Percentiles rank a stretch among this genome's conserved stretches.
These are phyloP conservation scores for Xerocomus cyaneibrunnescens DNA, from an alignment of 1,284 basidiomycete genomes.

Conservation along the genomic window DNA sequence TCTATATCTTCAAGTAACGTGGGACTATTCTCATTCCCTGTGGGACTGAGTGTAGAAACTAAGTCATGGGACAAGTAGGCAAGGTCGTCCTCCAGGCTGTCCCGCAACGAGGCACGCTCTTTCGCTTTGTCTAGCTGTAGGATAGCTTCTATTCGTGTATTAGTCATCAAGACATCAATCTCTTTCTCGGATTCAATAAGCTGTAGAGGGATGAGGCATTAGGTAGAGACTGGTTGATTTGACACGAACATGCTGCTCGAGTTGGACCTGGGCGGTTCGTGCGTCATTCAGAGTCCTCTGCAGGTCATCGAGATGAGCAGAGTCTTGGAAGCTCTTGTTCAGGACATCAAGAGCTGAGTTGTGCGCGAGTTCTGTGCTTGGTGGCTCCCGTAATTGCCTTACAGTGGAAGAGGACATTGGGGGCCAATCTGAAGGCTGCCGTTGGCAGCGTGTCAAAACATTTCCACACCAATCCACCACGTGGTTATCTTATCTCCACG, in stretches of 20 bases:
- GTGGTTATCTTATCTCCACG: constrained; percentile 31
- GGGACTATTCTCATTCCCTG: constrained; percentile 45
- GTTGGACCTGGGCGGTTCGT: constrained; percentile 36
- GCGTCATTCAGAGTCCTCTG: constrained; percentile 42
- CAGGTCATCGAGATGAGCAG: constrained; percentile 49
- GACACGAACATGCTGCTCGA: constrained; percentile 45
- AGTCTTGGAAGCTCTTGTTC: constrained; percentile 45
- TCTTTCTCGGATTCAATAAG: constrained; percentile 51
- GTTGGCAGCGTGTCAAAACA: constrained; percentile 1
- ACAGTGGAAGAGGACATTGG: constrained; percentile 54
- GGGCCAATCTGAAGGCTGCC: neutral
- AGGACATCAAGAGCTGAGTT: constrained; percentile 44
- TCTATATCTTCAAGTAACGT: constrained; percentile 83
- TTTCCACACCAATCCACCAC: constrained; percentile 6
- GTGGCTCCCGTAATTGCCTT: constrained; percentile 47
- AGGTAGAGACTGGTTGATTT: constrained; percentile 20
- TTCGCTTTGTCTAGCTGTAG: constrained; percentile 62
- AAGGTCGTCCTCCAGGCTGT: constrained; percentile 75
- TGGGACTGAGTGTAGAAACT: constrained; percentile 49
- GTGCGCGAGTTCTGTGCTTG: constrained; percentile 44
- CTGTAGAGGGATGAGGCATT: constrained; percentile 51
- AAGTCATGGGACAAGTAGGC: constrained; percentile 64
- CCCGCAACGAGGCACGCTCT: constrained; percentile 70
- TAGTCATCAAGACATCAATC: constrained; percentile 44
- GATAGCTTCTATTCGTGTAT: constrained; percentile 45